Evolutionary conservation across 345 rosid genomes (phyloP), one percentile per base, ranked within the genome.

Genomic region (Linum tenue): DNA sequence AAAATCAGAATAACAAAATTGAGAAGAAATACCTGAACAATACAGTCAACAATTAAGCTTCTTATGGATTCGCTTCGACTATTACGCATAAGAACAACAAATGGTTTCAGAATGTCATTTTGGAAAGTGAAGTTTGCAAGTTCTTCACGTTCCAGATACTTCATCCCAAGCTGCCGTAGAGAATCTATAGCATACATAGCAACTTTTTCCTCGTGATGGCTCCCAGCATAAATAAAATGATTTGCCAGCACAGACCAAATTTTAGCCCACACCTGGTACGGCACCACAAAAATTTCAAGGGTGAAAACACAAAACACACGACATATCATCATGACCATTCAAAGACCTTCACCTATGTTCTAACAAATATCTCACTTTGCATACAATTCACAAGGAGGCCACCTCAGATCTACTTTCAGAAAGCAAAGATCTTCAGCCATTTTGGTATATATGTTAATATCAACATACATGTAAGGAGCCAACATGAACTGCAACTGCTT

Each of bases 131-230:
- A 90, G 82, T 86, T 88, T 71, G 97, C 74, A 62, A 90, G 92
- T 70, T 90, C 97, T 59, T 90, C 88, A 41, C 95, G 90, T 72
- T 88, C 97, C 82, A 90, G 71, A 71, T 90, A 90, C 76, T 90
- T 90, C 92, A 90, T 83, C 35, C 92, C 87, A 59, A 90, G 95
- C 86, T 90, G 97, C 79, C 95, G 81, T 38, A 90, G 84, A 73
- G 97, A 90, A 86, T 90, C 97, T 75, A 90, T 88, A 75, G 97
- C 89, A 73, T 90, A 88, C 97, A 86, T 90, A 2, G 95, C 87
- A 80, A 90, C 85, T 81, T 90, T 90, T 82, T 87, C 87, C 76
- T 90, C 97, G 60, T 63, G 89, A 77, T 90, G 95, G 76, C 95
- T 90, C 62, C 97, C 97, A 55, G 97, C 97, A 73, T 90, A 73